phyloP scores from a whole-genome alignment of 208 protist species.

The Entamoeba moshkovskii region DNA sequence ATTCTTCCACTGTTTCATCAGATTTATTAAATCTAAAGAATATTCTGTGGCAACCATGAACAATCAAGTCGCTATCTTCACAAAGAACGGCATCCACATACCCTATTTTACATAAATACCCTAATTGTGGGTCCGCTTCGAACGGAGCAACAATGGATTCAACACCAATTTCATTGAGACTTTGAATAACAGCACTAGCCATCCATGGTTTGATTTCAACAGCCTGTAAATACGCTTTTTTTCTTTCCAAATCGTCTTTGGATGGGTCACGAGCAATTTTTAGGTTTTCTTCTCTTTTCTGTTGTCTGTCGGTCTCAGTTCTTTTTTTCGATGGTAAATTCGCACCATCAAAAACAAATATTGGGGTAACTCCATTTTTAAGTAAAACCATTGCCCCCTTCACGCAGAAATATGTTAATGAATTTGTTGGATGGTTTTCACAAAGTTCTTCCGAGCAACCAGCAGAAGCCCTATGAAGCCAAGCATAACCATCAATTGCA shows the following conservation, averaged over 20 bases:
- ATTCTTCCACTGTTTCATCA: background rate
- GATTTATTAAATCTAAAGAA: background rate
- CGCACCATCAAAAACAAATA: constrained; percentile 32
- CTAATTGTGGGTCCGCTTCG: constrained; percentile 30
- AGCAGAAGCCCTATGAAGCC: constrained; percentile 9
- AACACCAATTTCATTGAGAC: background rate
- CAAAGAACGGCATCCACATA: constrained; percentile 11
- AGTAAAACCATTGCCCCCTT: background rate
- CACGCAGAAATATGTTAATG: background rate
- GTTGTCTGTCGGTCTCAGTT: background rate
- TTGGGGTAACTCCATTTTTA: constrained; percentile 11
- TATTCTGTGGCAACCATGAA: background rate
- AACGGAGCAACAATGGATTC: constrained; percentile 23
- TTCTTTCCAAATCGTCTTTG: background rate
- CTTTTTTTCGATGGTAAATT: constrained; percentile 10
- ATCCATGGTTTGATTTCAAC: constrained; percentile 9
- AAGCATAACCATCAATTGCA: constrained; percentile 25
- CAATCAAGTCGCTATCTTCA: constrained; percentile 33
- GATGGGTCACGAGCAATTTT: background rate
- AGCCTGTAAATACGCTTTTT: background rate
- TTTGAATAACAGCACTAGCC: background rate
- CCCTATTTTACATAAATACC: constrained; percentile 17
- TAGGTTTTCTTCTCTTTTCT: background rate
- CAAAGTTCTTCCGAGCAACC: background rate
- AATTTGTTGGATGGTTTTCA: background rate